A percentile compares a stretch with the other conserved stretches of the same genome.
Conservation (phyloP, 192 early-diverging fungal genomes). For the Paraglomus brasilianum region DNA sequence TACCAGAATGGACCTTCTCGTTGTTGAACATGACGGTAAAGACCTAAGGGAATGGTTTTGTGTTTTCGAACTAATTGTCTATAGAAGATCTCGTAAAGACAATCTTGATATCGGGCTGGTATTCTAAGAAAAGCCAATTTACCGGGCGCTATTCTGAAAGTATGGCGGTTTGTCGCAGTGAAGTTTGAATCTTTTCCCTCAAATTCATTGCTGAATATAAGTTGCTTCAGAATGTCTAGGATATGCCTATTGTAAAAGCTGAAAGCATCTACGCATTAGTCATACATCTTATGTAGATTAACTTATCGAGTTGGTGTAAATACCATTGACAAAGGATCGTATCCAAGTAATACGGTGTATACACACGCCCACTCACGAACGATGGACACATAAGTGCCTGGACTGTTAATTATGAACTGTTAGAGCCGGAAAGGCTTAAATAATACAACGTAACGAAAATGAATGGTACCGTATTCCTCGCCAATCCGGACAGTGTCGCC, state of each 20-base stretch:
- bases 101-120: background rate
- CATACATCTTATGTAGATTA: background rate
- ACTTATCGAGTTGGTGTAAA: background rate
- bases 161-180: background rate
- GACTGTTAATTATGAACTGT: conserved; percentile 30
- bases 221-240: conserved; percentile 53
- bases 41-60: conserved; percentile 54
- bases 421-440: background rate
- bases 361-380: conserved; percentile 73
- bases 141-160: background rate
- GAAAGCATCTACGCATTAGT: conserved; percentile 33
- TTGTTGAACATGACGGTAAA: conserved; percentile 60
- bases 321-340: conserved; percentile 66
- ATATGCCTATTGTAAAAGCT: conserved; percentile 58
- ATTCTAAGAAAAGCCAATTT: background rate
- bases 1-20: conserved; percentile 53
- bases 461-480: conserved; percentile 43
- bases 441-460: background rate
- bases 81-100: background rate
- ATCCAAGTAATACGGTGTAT: conserved; percentile 67
- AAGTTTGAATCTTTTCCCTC: conserved; percentile 30
- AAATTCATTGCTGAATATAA: conserved; percentile 55
- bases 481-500: conserved; percentile 54
- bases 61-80: conserved; percentile 46
- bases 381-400: conserved; percentile 65